Base-by-base conservation (phyloP, 768 basidiomycete genomes). In the Lentinula lateritia region DNA sequence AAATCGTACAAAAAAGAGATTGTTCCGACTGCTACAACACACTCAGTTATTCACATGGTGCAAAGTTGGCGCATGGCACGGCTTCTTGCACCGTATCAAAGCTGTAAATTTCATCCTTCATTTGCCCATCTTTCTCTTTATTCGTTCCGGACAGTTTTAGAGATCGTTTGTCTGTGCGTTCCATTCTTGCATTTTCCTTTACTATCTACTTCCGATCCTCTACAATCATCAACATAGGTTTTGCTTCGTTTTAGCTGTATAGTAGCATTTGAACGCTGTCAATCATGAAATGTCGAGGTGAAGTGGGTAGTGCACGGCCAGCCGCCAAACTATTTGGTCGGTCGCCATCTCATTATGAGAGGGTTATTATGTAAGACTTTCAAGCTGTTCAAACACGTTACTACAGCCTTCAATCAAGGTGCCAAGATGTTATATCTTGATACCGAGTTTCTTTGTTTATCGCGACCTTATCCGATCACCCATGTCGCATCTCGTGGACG, bases 401-500 rank as follows among this genome's bases (percentile, higher is more conserved):
- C 20, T 9, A 28, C 28, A 28, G 28, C 28, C 18, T 20, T 18
- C n/a, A 20, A 23, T 23, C 46, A 48, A 48, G 46, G 20, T 48
- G 46, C 46, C 20, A 48, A 20, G 18, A 48, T 48, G 20, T 43
- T 23, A 48, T 48, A 48, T 48, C 46, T 48, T 48, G 46, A 48
- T 45, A 45, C 43, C 10, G 8, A 18, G 20, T 12, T 20, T n/a
- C 46, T 20, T 20, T 48, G 9, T 16, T 48, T 48, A 34, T 34
- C 32, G 28, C 50, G 28, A 9, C 32, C 15, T 34, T 16, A 52
- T 7, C 32, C 35, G 35, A 34, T 13, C 32, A 38, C 39, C 20
- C 16, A 62, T 34, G 43, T 56, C 58, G 62, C 46, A 38, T 55
- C 38, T 63, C 9, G 39, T 35, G 34, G 57, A 64, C 43, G 55